Evolutionary conservation across 148 eudicot species (phyloP).

Genomic region (Cornus kousa): DNA sequence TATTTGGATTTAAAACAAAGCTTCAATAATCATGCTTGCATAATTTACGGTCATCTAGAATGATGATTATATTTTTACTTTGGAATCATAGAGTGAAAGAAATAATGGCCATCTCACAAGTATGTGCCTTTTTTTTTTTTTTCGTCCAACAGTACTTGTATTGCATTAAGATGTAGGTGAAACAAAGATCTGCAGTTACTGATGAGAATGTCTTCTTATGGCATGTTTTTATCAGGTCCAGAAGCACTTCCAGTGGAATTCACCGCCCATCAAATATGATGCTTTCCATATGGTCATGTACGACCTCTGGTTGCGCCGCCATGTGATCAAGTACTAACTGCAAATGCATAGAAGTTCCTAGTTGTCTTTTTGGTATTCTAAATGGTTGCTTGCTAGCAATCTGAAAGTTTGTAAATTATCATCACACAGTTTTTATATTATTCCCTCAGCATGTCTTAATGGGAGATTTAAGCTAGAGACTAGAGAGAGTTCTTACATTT

Average conservation of each 20-base stretch:
- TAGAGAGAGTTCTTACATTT: not conserved
- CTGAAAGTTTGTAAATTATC: not conserved
- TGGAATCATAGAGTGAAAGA: not conserved
- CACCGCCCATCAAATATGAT: conserved; percentile 54
- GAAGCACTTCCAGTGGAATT: conserved; percentile 65
- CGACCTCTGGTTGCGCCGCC: conserved; percentile 67
- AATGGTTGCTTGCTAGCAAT: not conserved
- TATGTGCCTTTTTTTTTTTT: not conserved
- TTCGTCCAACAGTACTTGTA: not conserved
- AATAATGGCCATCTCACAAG: not conserved
- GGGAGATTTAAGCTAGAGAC: not conserved
- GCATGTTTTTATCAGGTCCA: conserved; percentile 40
- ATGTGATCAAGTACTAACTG: conserved; percentile 52
- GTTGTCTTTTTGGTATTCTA: not conserved
- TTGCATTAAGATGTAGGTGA: not conserved
- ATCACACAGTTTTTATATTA: not conserved
- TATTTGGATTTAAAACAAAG: not conserved
- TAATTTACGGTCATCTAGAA: not conserved
- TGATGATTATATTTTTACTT: not conserved
- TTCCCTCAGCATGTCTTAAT: not conserved
- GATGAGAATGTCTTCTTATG: not conserved
- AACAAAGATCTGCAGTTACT: not conserved
- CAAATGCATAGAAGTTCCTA: conserved; percentile 7
- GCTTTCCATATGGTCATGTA: conserved; percentile 74
- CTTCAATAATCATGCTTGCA: not conserved